Evolutionary conservation across 192 early-diverging fungal genomes (phyloP).

Genomic region (Coemansia sp.): DNA sequence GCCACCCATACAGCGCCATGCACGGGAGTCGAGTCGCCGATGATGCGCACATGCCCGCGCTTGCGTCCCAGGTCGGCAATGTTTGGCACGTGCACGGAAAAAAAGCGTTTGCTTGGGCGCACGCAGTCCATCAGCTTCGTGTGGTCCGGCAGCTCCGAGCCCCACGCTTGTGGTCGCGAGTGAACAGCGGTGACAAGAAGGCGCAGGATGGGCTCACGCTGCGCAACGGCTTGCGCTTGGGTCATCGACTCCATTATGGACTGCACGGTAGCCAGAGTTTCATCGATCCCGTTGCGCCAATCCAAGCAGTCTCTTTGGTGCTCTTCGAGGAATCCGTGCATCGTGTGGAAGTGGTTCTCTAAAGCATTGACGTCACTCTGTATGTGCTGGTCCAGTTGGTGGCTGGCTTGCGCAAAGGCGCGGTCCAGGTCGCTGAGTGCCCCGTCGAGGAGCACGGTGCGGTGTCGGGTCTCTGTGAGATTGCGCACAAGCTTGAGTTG

Average conservation of each 20-base stretch:
- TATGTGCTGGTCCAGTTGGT: slow-evolving; percentile 5
- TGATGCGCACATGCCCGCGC: slow-evolving; percentile 49
- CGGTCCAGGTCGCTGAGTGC: neutral
- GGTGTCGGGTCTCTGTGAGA: slow-evolving; percentile 34
- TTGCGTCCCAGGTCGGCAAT: slow-evolving; percentile 39
- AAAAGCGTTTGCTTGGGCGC: slow-evolving; percentile 2
- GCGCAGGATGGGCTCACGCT: slow-evolving; percentile 17
- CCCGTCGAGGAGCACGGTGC: slow-evolving; percentile 18
- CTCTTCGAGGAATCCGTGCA: slow-evolving; percentile 1
- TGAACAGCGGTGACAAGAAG: slow-evolving; percentile 13
- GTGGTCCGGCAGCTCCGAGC: neutral
- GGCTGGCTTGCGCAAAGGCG: slow-evolving; percentile 15
- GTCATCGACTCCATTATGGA: slow-evolving; percentile 40
- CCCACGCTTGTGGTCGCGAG: slow-evolving; percentile 23
- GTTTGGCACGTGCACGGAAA: slow-evolving; percentile 15
- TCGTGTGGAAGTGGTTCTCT: neutral
- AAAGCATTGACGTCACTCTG: neutral
- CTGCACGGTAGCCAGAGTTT: slow-evolving; percentile 30
- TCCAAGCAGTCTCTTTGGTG: slow-evolving; percentile 4
- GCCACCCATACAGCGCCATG: slow-evolving; percentile 40
- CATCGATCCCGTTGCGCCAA: slow-evolving; percentile 40
- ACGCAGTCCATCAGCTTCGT: slow-evolving; percentile 5
- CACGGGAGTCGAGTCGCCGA: slow-evolving; percentile 18
- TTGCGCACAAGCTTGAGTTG: slow-evolving; percentile 30
- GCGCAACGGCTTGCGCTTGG: slow-evolving; percentile 33